Conservation (phyloP, 1,284 basidiomycete species). For the Salmacisia buchloeana region DNA sequence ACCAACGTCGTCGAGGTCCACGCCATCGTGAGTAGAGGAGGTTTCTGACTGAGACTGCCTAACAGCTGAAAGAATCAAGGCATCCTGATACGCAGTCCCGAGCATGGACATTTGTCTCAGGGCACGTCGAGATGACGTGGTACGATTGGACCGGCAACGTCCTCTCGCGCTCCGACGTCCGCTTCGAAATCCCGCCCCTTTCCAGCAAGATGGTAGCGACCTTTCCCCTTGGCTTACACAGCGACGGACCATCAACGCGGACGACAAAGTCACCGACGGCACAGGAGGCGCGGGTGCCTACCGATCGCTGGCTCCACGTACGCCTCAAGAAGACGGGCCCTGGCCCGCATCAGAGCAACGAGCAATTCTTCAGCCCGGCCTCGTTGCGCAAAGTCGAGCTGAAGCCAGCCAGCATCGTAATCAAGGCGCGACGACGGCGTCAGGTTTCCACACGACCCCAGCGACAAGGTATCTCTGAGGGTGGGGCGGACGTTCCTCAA, state of each 20-base stretch:
- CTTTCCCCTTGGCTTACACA: neutral
- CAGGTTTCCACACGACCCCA: no score
- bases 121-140: neutral
- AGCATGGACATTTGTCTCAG: neutral
- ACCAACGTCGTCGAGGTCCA: constrained; percentile 58
- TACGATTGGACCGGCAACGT: constrained; percentile 5
- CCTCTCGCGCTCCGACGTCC: neutral
- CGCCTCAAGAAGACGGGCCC: no score
- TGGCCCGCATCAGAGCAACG: neutral
- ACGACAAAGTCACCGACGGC: no score
- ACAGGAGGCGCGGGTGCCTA: no score
- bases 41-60: constrained; percentile 44
- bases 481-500: no score
- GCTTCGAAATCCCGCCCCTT: neutral
- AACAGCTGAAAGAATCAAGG: neutral
- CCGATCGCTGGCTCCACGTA: neutral
- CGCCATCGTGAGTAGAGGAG: constrained; percentile 54
- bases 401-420: neutral
- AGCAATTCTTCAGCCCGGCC: neutral
- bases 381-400: neutral
- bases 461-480: no score
- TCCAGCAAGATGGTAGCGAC: neutral
- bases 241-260: neutral
- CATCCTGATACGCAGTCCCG: constrained; percentile 6
- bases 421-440: neutral